These are phyloP conservation scores for Stygiomarasmius scandens DNA, from an alignment of 1,284 basidiomycete genomes.

Conservation along the genomic window DNA sequence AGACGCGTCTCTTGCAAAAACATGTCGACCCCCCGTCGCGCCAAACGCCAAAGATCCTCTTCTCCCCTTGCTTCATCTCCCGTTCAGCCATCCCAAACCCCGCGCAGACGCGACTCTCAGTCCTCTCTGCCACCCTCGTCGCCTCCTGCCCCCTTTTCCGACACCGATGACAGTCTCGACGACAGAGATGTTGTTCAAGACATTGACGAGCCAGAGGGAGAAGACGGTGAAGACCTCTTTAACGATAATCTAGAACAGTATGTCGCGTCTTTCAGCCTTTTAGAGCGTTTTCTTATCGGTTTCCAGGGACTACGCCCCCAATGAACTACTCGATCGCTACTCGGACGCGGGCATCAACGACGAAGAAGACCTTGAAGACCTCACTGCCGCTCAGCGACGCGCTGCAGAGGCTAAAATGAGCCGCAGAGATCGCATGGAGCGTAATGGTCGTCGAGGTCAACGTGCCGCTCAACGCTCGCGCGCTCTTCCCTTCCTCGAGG, in stretches of 20 bases:
- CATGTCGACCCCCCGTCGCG: constrained; percentile 34
- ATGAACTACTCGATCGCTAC: constrained; percentile 85
- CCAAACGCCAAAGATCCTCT: constrained; percentile 64
- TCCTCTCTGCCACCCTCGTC: constrained; percentile 83
- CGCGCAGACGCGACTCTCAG: constrained; percentile 53
- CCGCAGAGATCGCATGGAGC: constrained; percentile 81
- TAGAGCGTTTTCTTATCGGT: constrained; percentile 1
- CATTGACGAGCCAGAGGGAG: constrained; percentile 74
- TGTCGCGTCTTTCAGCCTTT: constrained; percentile 12
- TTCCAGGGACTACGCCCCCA: constrained; percentile 84
- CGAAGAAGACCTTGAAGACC: constrained; percentile 71
- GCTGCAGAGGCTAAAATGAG: constrained; percentile 90
- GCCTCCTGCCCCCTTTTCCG: constrained; percentile 82
- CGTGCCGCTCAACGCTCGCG: constrained; percentile 77
- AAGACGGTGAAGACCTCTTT: constrained; percentile 92
- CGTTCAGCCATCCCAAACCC: constrained; percentile 41
- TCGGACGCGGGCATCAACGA: constrained; percentile 89
- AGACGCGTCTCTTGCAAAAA: constrained; percentile 33
- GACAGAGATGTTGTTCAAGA: constrained; percentile 56
- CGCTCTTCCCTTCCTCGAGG: constrained; percentile 85
- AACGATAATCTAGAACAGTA: constrained; percentile 80
- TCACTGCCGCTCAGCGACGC: constrained; percentile 76
- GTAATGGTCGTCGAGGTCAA: constrained; percentile 61
- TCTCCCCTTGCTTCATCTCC: constrained; percentile 62
- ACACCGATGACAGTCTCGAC: constrained; percentile 82